Evolutionary conservation across 1,284 basidiomycete genomes (phyloP).

Genomic region (Afroboletus lepidellus): DNA sequence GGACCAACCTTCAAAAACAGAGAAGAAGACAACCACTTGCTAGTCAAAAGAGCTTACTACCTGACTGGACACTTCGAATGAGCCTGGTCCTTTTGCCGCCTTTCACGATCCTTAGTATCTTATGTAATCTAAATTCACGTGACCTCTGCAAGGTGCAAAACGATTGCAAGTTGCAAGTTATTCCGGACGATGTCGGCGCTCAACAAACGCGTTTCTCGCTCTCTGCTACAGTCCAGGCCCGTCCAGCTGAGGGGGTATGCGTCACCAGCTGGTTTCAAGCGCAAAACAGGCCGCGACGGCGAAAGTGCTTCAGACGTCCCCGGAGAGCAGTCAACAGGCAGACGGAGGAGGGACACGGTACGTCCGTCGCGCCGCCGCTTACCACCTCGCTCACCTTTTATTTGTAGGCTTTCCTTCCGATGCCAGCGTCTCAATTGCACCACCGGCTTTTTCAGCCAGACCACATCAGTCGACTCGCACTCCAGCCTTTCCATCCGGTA

Average conservation of each 20-base stretch:
- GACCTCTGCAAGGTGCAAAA: not conserved
- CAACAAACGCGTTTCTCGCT: conserved; percentile 12
- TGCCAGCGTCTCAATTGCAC: conserved; percentile 43
- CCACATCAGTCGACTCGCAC: conserved; percentile 57
- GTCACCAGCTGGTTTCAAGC: conserved; percentile 26
- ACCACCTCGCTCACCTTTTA: not conserved
- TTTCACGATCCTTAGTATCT: no score
- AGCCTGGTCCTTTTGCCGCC: no score
- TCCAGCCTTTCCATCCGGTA: conserved; percentile 35
- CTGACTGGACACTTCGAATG: no score
- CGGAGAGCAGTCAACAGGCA: conserved; percentile 24
- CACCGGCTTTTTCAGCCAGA: conserved; percentile 54
- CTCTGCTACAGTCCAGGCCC: not conserved
- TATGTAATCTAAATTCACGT: not conserved
- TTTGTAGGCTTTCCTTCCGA: conserved; percentile 31
- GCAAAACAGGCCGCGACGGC: conserved; percentile 16
- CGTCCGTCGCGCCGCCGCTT: not conserved
- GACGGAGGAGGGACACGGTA: conserved; percentile 29
- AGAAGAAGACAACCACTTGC: no score
- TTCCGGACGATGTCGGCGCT: conserved; percentile 19
- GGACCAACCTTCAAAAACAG: no score
- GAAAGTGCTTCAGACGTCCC: conserved; percentile 13
- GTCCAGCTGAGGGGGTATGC: conserved; percentile 20
- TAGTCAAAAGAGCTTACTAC: no score
- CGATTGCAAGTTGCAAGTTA: not conserved